A percentile compares a stretch with the other conserved stretches of the same genome.
phyloP scores from a whole-genome alignment of 306 rosid genomes.

The Begonia masoniana region DNA sequence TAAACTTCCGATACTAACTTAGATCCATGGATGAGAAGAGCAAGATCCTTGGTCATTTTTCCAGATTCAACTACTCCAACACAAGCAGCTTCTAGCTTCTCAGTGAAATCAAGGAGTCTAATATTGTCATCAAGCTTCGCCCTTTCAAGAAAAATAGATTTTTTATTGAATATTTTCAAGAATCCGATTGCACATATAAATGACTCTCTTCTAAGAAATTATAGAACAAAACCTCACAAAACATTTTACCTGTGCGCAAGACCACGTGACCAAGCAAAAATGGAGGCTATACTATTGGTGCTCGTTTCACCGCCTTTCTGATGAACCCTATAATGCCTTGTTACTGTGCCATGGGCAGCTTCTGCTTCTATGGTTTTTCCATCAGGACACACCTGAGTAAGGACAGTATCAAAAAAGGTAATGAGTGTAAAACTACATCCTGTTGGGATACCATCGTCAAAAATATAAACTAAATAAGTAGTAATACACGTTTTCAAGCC shows the following conservation, averaged over 20 bases:
- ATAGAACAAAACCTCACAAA: background rate
- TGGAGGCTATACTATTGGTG: constrained; percentile 96
- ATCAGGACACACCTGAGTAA: constrained; percentile 77
- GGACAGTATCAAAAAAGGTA: background rate
- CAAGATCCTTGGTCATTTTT: constrained; percentile 99
- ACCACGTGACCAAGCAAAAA: constrained; percentile 95
- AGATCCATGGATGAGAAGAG: constrained; percentile 73
- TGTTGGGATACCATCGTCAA: no score
- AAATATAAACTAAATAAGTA: no score
- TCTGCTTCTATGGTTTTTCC: constrained; percentile 97
- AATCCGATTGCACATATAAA: background rate
- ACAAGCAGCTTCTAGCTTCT: constrained; percentile 84
- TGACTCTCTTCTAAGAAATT: background rate
- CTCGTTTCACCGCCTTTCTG: constrained; percentile 97
- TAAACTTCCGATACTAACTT: constrained; percentile 35
- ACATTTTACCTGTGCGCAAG: constrained; percentile 70
- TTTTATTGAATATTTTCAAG: background rate
- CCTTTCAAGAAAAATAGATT: constrained; percentile 22
- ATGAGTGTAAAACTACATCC: no score
- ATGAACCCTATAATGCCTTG: constrained; percentile 86
- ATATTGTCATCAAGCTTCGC: constrained; percentile 80
- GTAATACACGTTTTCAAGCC: no score
- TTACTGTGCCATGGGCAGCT: constrained; percentile 97
- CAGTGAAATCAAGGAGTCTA: constrained; percentile 48
- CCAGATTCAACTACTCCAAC: constrained; percentile 75